phyloP scores from a whole-genome alignment of 176 grass and related monocot genomes.

The Pontederia crassipes region DNA sequence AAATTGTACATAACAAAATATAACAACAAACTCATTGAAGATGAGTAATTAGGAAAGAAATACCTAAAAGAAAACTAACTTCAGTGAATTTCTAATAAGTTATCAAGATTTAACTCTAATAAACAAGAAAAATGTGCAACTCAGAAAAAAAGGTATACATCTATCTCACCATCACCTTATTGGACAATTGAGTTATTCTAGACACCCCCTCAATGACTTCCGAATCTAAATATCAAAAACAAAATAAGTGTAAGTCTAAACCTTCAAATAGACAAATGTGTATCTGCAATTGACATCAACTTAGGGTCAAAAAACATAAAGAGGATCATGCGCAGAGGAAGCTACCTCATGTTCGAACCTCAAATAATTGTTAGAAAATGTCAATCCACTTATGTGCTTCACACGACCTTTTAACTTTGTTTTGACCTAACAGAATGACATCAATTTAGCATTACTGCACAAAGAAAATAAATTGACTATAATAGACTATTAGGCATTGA shows the following conservation, averaged over 20 bases:
- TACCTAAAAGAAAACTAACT: no score
- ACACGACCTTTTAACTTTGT: constrained; percentile 83
- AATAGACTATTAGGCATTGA: not conserved
- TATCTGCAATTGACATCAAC: no score
- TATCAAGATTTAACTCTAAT: not conserved
- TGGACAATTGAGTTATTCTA: constrained; percentile 82
- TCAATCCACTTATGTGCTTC: constrained; percentile 82
- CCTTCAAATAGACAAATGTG: no score
- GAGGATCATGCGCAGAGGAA: no score
- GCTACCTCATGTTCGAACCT: no score
- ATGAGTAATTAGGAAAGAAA: not conserved
- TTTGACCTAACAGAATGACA: constrained; percentile 55
- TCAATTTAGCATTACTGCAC: constrained; percentile 23
- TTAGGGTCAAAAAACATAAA: no score
- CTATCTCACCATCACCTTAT: constrained; percentile 57
- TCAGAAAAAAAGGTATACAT: constrained; percentile 1
- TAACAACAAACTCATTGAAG: constrained; percentile 9
- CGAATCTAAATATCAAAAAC: constrained; percentile 36
- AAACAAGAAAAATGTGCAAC: constrained; percentile 6
- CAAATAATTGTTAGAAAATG: constrained; percentile 54
- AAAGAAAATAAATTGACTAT: constrained; percentile 7
- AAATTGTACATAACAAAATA: constrained; percentile 41
- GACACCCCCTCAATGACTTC: constrained; percentile 90
- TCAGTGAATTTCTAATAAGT: not conserved
- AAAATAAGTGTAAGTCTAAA: not conserved